Base-by-base conservation (phyloP, 148 eudicot species). In the Salicornia ramosissima region DNA sequence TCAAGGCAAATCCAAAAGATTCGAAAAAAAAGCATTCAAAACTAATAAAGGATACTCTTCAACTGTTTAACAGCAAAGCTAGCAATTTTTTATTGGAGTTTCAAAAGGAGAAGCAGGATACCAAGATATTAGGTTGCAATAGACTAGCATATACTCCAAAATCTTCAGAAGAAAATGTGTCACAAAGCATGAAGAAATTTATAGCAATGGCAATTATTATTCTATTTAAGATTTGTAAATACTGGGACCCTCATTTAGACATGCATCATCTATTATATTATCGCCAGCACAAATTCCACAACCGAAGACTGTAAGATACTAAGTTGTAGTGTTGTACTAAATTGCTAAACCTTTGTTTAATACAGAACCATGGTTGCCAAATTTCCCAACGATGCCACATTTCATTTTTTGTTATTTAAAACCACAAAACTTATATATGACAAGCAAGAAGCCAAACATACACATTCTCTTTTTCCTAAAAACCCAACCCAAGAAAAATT, bases 1-100 rank as follows among this genome's bases (percentile, higher is more conserved):
- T 46, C 24, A n/a, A 65, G 64, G 29, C 34, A 24, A n/a, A n/a
- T n/a, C n/a, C n/a, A n/a, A 25, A 75, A 51, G 26, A 24, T 53
- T 43, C 42, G 16, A 19, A 15, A 12, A 34, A 16, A 22, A n/a
- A n/a, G n/a, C n/a, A n/a, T n/a, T n/a, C n/a, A n/a, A n/a, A n/a
- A n/a, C n/a, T n/a, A n/a, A n/a, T n/a, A n/a, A n/a, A n/a, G n/a
- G n/a, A 25, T 60, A 16, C 1, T 30, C 30, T 50, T 36, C n/a
- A 68, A 22, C 47, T 14, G 22, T 24, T 39, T 39, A 21, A 22
- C 16, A 11, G 11, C 33, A 55, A 9, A 2, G 0, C 6, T 11
- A 55, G 26, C 30, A 53, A 7, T 55, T 55, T 11, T 26, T 13
- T 11, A 55, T 12, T 11, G 13, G 13, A n/a, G n/a, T n/a, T n/a